These are phyloP conservation scores for Persicaria tinctoria DNA, from an alignment of 148 eudicot species.

Conservation along the genomic window DNA sequence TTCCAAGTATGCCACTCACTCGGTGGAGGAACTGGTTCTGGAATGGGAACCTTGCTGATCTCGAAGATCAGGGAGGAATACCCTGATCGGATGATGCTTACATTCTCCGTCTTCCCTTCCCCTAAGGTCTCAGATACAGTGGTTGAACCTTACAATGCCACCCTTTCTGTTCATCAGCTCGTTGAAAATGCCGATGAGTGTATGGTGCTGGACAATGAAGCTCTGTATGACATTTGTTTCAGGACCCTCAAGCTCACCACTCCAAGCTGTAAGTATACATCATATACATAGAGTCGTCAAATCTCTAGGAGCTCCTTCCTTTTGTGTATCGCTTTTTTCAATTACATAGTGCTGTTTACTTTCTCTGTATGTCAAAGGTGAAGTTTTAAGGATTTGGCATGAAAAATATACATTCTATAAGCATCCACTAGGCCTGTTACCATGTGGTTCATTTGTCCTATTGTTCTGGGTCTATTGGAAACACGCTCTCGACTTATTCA, in stretches of 20 bases:
- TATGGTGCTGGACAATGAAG: too few relatives aligned
- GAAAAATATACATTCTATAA: neutral
- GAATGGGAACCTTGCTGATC: slow-evolving; percentile 10
- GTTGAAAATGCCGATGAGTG: slow-evolving; percentile 12
- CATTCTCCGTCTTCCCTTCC: neutral
- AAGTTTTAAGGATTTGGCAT: too few relatives aligned
- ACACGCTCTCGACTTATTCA: too few relatives aligned
- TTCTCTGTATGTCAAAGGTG: too few relatives aligned
- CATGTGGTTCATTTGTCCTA: too few relatives aligned
- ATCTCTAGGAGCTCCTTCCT: neutral
- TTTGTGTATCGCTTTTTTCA: too few relatives aligned
- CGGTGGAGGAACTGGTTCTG: slow-evolving; percentile 8
- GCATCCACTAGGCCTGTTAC: neutral
- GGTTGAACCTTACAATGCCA: slow-evolving; percentile 11
- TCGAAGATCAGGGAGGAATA: slow-evolving; percentile 3
- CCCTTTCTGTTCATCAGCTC: slow-evolving; percentile 13
- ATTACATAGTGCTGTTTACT: too few relatives aligned
- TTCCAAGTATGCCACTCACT: slow-evolving; percentile 10
- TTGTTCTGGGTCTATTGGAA: too few relatives aligned
- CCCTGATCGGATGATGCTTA: slow-evolving; percentile 6
- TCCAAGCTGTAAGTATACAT: neutral
- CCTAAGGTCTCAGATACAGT: slow-evolving; percentile 4
- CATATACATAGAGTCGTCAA: neutral
- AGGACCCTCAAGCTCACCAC: neutral
- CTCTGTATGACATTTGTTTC: too few relatives aligned